Conservation (phyloP, 202 grass and related monocot genomes). For the Cymbopogon flexuosus region DNA sequence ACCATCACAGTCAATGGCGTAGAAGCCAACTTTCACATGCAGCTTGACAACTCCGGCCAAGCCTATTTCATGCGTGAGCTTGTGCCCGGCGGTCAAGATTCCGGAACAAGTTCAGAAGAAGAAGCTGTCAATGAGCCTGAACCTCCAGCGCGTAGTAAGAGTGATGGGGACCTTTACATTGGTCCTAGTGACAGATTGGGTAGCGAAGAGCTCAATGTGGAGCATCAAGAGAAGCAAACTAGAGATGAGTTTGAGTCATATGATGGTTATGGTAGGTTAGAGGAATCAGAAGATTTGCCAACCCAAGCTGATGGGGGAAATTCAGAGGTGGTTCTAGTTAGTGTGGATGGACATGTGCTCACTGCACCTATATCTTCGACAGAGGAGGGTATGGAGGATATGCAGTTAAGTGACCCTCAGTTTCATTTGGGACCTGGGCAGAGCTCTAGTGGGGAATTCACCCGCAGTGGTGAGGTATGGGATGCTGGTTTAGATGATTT, state of each 20-base stretch:
- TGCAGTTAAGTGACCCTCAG: conserved; percentile 73
- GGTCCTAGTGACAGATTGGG: conserved; percentile 23
- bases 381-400: conserved; percentile 47
- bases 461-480: conserved; percentile 64
- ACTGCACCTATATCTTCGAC: conserved; percentile 78
- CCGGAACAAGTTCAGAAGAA: conserved; percentile 5
- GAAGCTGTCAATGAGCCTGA: conserved; percentile 34
- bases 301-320: conserved; percentile 50
- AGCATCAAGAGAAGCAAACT: conserved; percentile 42
- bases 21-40: conserved; percentile 84
- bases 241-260: conserved; percentile 53
- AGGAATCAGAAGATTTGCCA: conserved; percentile 58
- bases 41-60: conserved; percentile 91
- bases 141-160: conserved; percentile 45
- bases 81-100: conserved; percentile 47
- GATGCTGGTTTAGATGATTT: conserved; percentile 64
- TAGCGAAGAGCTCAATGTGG: conserved; percentile 42
- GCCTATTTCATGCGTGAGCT: conserved; percentile 94
- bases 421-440: conserved; percentile 94
- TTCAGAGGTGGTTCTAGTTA: conserved; percentile 90
- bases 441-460: conserved; percentile 67
- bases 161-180: conserved; percentile 47
- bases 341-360: conserved; percentile 85
- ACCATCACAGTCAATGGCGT: conserved; percentile 85
- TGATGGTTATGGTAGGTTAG: conserved; percentile 60